Base-by-base conservation (phyloP, 805 yeast species). In the Zygotorulaspora florentina region DNA sequence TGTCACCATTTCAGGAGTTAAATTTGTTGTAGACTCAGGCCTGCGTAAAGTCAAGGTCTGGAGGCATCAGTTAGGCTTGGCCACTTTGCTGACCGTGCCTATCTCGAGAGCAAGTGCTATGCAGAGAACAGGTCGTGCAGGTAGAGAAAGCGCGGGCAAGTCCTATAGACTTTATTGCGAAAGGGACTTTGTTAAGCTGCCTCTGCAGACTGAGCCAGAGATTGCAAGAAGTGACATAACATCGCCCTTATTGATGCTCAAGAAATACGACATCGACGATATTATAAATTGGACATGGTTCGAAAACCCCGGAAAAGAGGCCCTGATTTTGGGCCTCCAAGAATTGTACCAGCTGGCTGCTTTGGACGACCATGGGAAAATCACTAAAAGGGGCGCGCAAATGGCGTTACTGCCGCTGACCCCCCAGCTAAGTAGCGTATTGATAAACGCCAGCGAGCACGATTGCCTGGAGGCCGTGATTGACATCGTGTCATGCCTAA, bases 81-180 rank as follows among this genome's bases (percentile, higher is more conserved):
- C 96, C n/a, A 86, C 97, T 0, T 76, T 93, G 58, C 69, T 93
- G 42, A 90, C 96, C 0, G 88, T 93, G 0, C 93, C 99, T 1
- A 83, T 93, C 17, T 89, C 98, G 0, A 87, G 85, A 58, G 95
- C 98, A 0, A 85, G 96, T 33, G 99, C 98, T 0, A 79, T 86
- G 29, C 99, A 93, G 70, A 74, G 99, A 67, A 81, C 90, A 38
- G 99, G 99, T 64, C 86, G 99, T 74, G 98, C 99, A n/a, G 99
- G 99, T 51, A 87, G 99, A 79, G 98, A 93, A 68, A 76, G 81
- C 13, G 79, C 85, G 26, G 99, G 99, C 35, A 91, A 91, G 64
- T 87, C 93, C 36, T 93, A 74, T 66, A 70, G 98, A 48, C 68
- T 93, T 30, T 93, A 84, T 64, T 81, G 86, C 40, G 98, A 91